Percentiles rank a stretch among this genome's conserved stretches.
Conservation (phyloP, 2,329 filamentous ascomycete species). For the Fusarium sp. region DNA sequence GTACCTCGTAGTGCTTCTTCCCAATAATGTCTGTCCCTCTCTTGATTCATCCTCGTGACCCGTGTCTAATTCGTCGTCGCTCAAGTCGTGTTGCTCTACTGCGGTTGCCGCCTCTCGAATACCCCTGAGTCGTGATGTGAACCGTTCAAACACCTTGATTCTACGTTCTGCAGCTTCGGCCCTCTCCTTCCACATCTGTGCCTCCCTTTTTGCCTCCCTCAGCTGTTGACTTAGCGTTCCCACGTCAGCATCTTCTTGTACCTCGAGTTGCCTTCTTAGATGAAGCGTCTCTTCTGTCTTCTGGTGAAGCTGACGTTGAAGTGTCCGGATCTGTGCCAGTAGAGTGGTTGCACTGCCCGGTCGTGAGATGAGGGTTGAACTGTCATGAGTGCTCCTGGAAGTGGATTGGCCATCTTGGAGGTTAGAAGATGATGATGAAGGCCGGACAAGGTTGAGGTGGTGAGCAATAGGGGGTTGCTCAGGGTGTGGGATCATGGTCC, state of each 20-base stretch:
- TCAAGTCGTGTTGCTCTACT: not conserved
- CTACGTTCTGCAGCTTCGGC: slow-evolving; percentile 67
- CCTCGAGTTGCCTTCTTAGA: slow-evolving; percentile 58
- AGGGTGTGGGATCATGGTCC: slow-evolving; percentile 51
- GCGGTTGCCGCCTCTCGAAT: slow-evolving; percentile 40
- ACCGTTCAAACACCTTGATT: slow-evolving; percentile 59
- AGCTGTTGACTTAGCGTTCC: slow-evolving; percentile 62
- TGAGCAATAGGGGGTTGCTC: slow-evolving; percentile 53
- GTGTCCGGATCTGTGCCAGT: slow-evolving; percentile 59
- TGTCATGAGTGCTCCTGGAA: not conserved
- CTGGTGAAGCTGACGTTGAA: slow-evolving; percentile 59
- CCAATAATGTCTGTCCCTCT: not conserved
- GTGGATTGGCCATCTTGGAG: not conserved
- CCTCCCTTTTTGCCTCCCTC: slow-evolving; percentile 48
- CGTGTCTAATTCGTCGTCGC: not conserved
- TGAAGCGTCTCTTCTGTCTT: slow-evolving; percentile 59
- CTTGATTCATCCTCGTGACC: not conserved
- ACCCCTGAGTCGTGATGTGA: slow-evolving; percentile 49
- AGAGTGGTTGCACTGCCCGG: slow-evolving; percentile 50
- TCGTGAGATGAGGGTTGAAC: slow-evolving; percentile 30
- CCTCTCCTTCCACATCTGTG: slow-evolving; percentile 61
- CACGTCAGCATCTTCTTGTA: slow-evolving; percentile 55
- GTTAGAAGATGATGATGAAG: slow-evolving; percentile 45
- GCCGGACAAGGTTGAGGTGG: slow-evolving; percentile 50
- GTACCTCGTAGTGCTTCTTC: not conserved